A percentile compares a stretch with the other conserved stretches of the same genome.
Evolutionary conservation across 164 flowering plant genomes (phyloP).

Genomic region (Aristolochia californica): DNA sequence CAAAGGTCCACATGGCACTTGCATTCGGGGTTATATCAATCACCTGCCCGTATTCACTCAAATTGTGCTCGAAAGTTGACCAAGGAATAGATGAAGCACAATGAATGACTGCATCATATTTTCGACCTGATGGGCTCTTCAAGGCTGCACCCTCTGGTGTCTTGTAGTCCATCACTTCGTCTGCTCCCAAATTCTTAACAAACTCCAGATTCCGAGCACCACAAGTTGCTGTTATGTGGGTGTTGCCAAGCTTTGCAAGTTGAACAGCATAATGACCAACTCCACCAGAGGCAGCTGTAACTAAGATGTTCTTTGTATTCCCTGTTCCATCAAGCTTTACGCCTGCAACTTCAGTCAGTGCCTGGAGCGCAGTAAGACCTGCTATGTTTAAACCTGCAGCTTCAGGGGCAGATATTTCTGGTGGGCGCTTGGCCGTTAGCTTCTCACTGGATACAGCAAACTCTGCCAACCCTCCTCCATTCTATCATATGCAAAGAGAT

Average conservation of each 20-base stretch:
- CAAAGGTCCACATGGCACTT: conserved; percentile 25
- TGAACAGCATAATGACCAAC: conserved; percentile 38
- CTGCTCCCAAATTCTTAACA: conserved; percentile 37
- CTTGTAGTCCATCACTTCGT: conserved; percentile 40
- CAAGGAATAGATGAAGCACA: conserved; percentile 30
- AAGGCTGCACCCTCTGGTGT: conserved; percentile 41
- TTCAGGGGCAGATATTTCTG: conserved; percentile 26
- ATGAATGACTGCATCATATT: conserved; percentile 45
- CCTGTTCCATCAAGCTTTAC: conserved; percentile 22
- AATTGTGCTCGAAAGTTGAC: conserved; percentile 25
- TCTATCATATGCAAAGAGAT: conserved; percentile 10
- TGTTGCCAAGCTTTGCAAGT: conserved; percentile 32
- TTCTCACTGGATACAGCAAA: conserved; percentile 18
- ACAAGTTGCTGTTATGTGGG: conserved; percentile 34
- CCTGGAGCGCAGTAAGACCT: conserved; percentile 28
- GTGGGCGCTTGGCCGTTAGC: conserved; percentile 25
- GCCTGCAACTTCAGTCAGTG: conserved; percentile 20
- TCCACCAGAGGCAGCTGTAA: conserved; percentile 40
- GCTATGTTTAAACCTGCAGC: conserved; percentile 28
- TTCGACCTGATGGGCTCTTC: conserved; percentile 45
- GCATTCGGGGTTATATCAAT: conserved; percentile 33
- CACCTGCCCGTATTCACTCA: conserved; percentile 37
- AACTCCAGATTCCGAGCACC: conserved; percentile 38
- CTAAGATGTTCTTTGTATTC: conserved; percentile 18
- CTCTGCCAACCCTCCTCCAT: conserved; percentile 36